Evolutionary conservation across 495 filamentous ascomycete genomes (phyloP).

Genomic region (Podospora anserina): DNA sequence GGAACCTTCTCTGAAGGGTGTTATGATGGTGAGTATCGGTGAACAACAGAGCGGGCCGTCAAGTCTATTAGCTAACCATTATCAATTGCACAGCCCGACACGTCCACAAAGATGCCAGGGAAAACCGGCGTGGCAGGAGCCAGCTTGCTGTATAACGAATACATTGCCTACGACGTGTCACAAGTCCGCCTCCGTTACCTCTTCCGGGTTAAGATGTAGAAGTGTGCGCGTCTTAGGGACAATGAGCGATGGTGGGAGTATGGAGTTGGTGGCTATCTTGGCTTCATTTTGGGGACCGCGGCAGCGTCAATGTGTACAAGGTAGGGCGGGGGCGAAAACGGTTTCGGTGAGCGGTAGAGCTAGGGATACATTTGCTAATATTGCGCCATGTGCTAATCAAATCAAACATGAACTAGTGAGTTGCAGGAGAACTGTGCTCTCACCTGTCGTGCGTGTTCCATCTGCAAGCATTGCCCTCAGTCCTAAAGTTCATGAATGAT

Average conservation of each 20-base stretch:
- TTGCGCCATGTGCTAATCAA: no score
- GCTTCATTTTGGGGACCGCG: background rate
- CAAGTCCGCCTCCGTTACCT: conserved; percentile 79
- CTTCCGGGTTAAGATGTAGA: conserved; percentile 58
- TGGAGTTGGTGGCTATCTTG: background rate
- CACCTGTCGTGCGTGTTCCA: no score
- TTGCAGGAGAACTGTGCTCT: no score
- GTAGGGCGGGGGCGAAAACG: no score
- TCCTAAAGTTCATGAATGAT: no score
- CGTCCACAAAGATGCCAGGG: conserved; percentile 31
- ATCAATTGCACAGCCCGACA: conserved; percentile 45
- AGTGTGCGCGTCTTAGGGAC: background rate
- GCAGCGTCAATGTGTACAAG: no score
- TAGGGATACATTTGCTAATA: no score
- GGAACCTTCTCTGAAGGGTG: conserved; percentile 58
- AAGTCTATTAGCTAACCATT: background rate
- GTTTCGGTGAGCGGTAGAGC: no score
- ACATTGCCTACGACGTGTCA: conserved; percentile 73
- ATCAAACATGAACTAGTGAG: no score
- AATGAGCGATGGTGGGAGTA: background rate
- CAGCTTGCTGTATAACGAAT: conserved; percentile 61
- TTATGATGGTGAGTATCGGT: conserved; percentile 54
- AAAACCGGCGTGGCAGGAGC: conserved; percentile 35
- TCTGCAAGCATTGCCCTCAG: no score
- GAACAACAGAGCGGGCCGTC: background rate